phyloP scores from a whole-genome alignment of 192 early-diverging fungal genomes.

The Coemansia sp. region DNA sequence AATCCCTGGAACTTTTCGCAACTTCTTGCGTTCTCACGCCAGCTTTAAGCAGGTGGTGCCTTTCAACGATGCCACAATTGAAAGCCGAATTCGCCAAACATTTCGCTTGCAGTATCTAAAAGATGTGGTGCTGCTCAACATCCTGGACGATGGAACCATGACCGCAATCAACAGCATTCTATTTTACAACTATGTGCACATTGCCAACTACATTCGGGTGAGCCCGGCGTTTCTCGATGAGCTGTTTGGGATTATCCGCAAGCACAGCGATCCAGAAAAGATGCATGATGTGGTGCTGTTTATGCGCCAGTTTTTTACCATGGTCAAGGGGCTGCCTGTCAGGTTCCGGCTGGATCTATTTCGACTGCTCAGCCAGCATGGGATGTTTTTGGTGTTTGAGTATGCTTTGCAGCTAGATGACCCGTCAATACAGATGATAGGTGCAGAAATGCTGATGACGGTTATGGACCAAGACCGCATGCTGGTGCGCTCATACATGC shows the following conservation, averaged over 20 bases:
- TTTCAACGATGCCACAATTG: conserved; percentile 66
- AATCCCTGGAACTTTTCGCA: conserved; percentile 69
- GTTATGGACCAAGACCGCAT: conserved; percentile 79
- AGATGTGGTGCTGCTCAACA: conserved; percentile 74
- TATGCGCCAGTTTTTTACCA: conserved; percentile 72
- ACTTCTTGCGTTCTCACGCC: conserved; percentile 60
- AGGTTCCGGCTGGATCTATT: conserved; percentile 59
- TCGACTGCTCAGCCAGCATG: conserved; percentile 71
- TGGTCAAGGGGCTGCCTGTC: conserved; percentile 71
- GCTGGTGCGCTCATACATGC: conserved; percentile 66
- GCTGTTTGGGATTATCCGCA: conserved; percentile 67
- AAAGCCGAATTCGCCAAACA: conserved; percentile 80
- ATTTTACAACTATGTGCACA: conserved; percentile 83
- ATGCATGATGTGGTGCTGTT: conserved; percentile 78
- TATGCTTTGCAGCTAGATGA: conserved; percentile 61
- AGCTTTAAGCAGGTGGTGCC: conserved; percentile 77
- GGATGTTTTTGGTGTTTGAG: conserved; percentile 77
- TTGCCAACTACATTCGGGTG: conserved; percentile 70
- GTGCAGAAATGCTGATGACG: conserved; percentile 66
- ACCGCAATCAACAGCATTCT: conserved; percentile 72
- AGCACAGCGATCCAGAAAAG: conserved; percentile 51
- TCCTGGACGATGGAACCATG: conserved; percentile 74
- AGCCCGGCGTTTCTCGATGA: conserved; percentile 66
- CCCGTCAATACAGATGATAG: conserved; percentile 58
- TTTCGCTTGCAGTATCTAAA: conserved; percentile 86